Percentiles rank a stretch among this genome's conserved stretches.
These are phyloP conservation scores for Beauveria pseudobassiana DNA, from an alignment of 2,329 filamentous ascomycete species.

Conservation along the genomic window DNA sequence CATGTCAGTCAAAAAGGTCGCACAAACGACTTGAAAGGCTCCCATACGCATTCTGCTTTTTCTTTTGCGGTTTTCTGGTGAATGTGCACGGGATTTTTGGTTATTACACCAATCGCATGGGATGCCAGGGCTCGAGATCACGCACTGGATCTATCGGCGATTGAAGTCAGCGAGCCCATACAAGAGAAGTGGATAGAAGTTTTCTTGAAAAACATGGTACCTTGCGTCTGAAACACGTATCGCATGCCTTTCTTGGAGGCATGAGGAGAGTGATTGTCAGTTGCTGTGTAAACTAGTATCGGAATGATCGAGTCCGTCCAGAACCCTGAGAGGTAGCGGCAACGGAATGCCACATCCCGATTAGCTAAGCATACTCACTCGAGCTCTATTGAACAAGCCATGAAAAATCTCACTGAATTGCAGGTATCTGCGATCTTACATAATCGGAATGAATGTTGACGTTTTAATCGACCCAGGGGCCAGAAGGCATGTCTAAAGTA, in stretches of 20 bases:
- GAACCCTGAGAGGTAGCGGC: background rate
- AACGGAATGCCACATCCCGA: background rate
- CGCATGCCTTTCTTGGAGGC: constrained; percentile 11
- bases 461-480: background rate
- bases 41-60: background rate
- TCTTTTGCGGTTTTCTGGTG: constrained; percentile 1
- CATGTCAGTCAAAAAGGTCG: background rate
- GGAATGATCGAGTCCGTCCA: background rate
- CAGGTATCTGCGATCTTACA: background rate
- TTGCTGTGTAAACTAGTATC: too few relatives aligned
- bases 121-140: constrained; percentile 2
- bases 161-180: background rate
- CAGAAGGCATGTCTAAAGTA: background rate
- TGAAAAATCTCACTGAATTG: background rate
- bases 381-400: background rate
- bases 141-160: constrained; percentile 11
- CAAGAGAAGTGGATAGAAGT: too few relatives aligned
- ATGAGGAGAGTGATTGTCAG: background rate
- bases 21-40: background rate
- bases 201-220: background rate
- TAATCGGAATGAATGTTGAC: background rate
- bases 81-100: constrained; percentile 12
- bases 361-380: background rate
- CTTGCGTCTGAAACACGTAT: constrained; percentile 13
- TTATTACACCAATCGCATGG: constrained; percentile 13